Conservation (phyloP, 805 yeast species). For the Myxozyma vanderwaltii region DNA sequence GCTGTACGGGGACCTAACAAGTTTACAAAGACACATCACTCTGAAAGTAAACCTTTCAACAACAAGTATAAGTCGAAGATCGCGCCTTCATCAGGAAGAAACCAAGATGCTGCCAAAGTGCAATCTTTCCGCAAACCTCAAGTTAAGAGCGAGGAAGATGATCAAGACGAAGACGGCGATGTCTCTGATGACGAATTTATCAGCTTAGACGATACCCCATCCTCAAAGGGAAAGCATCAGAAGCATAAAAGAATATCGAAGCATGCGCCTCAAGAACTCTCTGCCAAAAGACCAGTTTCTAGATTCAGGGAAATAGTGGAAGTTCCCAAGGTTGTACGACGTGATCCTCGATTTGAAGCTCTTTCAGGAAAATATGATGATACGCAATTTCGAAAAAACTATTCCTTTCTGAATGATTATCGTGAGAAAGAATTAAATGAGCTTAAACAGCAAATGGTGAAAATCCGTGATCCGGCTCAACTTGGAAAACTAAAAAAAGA, state of each 20-base stretch:
- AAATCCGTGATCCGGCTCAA: slow-evolving; percentile 52
- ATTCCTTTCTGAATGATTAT: slow-evolving; percentile 83
- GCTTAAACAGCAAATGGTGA: slow-evolving; percentile 44
- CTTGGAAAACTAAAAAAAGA: slow-evolving; percentile 41
- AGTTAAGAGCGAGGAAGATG: background rate
- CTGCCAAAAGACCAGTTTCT: slow-evolving; percentile 71
- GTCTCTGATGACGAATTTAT: background rate
- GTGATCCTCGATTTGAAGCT: slow-evolving; percentile 88
- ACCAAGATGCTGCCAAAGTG: too few relatives aligned
- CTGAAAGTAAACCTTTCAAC: background rate
- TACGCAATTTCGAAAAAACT: slow-evolving; percentile 67
- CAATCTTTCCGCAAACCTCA: background rate
- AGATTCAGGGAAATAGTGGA: slow-evolving; percentile 66
- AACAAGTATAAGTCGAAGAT: background rate
- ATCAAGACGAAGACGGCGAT: background rate
- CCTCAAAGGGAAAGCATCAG: background rate
- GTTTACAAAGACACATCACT: background rate
- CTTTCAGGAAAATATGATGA: slow-evolving; percentile 84
- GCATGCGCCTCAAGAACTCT: slow-evolving; percentile 85
- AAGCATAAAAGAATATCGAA: slow-evolving; percentile 47
- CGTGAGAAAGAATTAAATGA: slow-evolving; percentile 68
- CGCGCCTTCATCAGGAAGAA: background rate
- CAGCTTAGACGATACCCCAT: slow-evolving; percentile 4
- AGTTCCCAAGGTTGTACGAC: slow-evolving; percentile 44
- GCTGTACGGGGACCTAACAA: background rate